These are phyloP conservation scores for Trichoderma hamatum DNA, from an alignment of 2,329 filamentous ascomycete genomes.

Conservation along the genomic window DNA sequence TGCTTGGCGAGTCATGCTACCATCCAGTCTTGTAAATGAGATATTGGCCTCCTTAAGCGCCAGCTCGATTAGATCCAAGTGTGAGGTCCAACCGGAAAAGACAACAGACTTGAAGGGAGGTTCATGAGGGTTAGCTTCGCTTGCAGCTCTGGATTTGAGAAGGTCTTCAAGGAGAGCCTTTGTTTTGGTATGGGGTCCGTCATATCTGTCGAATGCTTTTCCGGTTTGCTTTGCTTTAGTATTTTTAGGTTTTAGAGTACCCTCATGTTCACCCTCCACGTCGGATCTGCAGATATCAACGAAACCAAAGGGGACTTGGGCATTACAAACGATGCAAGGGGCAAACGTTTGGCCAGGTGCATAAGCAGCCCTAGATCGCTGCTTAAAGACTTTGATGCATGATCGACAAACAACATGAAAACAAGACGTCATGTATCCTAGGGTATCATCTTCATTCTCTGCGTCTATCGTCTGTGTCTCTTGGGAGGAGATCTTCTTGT, in stretches of 20 bases:
- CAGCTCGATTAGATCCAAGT: constrained; percentile 87
- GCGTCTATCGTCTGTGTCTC: constrained; percentile 60
- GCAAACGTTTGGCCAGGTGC: constrained; percentile 47
- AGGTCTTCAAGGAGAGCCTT: constrained; percentile 78
- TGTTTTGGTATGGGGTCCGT: constrained; percentile 90
- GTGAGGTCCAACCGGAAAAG: constrained; percentile 94
- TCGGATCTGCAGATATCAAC: constrained; percentile 69
- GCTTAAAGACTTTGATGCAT: constrained; percentile 67
- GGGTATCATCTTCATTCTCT: constrained; percentile 61
- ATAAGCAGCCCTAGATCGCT: constrained; percentile 50
- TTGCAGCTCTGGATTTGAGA: constrained; percentile 64
- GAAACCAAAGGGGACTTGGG: constrained; percentile 64
- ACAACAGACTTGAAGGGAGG: constrained; percentile 89
- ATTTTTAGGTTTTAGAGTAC: constrained; percentile 46
- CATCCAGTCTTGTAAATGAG: constrained; percentile 80
- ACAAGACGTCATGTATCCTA: constrained; percentile 83
- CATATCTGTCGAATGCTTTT: constrained; percentile 70
- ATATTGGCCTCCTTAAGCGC: constrained; percentile 72
- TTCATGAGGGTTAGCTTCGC: constrained; percentile 62
- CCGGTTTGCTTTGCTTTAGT: constrained; percentile 39
- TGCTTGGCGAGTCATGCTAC: constrained; percentile 77
- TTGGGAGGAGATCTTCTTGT: constrained; percentile 61
- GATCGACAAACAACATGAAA: constrained; percentile 80
- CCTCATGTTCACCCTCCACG: constrained; percentile 60
- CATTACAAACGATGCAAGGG: constrained; percentile 70